These are phyloP conservation scores for Pseudonitzschia pungens DNA, from an alignment of 108 stramenopile genomes.

Conservation along the genomic window DNA sequence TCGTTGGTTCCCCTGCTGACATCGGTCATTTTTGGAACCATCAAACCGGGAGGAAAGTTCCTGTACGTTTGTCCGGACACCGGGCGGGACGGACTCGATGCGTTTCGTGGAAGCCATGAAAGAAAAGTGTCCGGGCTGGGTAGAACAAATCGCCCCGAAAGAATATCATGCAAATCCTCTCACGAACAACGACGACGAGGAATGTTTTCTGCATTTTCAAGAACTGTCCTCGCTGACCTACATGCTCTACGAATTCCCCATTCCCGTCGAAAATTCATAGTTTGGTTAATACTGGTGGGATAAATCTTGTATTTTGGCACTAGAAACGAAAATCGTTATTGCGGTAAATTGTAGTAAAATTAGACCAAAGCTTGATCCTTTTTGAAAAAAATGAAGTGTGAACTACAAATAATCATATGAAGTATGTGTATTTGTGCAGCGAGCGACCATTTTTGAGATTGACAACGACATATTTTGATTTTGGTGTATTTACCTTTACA, in stretches of 20 bases:
- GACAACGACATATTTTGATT: no score
- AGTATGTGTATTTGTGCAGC: no score
- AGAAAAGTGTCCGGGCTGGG: slow-evolving; percentile 26
- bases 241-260: slow-evolving; percentile 71
- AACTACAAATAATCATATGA: no score
- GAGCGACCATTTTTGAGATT: no score
- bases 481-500: no score
- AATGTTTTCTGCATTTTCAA: slow-evolving; percentile 81
- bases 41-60: slow-evolving; percentile 43
- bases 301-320: not conserved
- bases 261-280: not conserved
- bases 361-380: no score
- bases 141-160: slow-evolving; percentile 38
- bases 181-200: slow-evolving; percentile 64
- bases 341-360: no score
- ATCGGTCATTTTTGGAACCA: slow-evolving; percentile 56
- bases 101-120: slow-evolving; percentile 66
- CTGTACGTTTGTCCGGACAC: slow-evolving; percentile 60
- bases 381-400: no score
- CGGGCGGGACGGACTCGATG: slow-evolving; percentile 58
- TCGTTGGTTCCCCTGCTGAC: slow-evolving; percentile 74
- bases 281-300: not conserved
- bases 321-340: no score
- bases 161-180: slow-evolving; percentile 61
- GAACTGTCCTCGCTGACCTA: slow-evolving; percentile 67